These are phyloP conservation scores for Paraconiothyrium sp. DNA, from an alignment of 2,329 filamentous ascomycete species.

Conservation along the genomic window DNA sequence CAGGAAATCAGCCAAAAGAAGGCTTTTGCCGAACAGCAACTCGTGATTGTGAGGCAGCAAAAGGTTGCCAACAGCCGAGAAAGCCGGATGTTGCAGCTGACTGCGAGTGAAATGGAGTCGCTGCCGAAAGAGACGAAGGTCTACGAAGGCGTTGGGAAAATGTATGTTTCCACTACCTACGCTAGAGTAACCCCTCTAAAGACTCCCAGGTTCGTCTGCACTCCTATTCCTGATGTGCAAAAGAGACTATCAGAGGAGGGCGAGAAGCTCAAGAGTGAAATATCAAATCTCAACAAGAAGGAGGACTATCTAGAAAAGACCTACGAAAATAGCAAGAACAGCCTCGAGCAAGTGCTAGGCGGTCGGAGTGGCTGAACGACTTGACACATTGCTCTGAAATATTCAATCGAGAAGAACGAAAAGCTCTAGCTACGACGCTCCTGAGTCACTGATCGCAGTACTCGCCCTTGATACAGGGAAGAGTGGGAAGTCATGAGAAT, in stretches of 20 bases:
- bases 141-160: conserved; percentile 97
- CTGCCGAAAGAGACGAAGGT: conserved; percentile 80
- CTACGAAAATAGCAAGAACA: conserved; percentile 90
- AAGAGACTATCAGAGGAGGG: conserved; percentile 79
- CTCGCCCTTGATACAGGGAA: background rate
- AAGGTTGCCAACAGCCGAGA: conserved; percentile 88
- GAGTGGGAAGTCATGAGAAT: background rate
- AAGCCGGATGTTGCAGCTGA: conserved; percentile 86
- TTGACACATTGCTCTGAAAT: background rate
- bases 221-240: conserved; percentile 76
- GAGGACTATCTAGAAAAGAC: conserved; percentile 94
- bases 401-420: background rate
- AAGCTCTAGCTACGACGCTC: background rate
- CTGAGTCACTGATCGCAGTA: background rate
- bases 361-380: conserved; percentile 31
- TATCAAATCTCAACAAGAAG: conserved; percentile 85
- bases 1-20: conserved; percentile 95
- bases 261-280: conserved; percentile 77
- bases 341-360: conserved; percentile 88
- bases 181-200: background rate
- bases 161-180: conserved; percentile 64
- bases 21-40: conserved; percentile 88
- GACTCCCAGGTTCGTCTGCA: conserved; percentile 81
- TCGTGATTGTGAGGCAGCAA: conserved; percentile 84
- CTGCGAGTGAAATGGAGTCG: conserved; percentile 80